phyloP scores from a whole-genome alignment of 768 basidiomycete genomes.

The Naganishia vishniacii region DNA sequence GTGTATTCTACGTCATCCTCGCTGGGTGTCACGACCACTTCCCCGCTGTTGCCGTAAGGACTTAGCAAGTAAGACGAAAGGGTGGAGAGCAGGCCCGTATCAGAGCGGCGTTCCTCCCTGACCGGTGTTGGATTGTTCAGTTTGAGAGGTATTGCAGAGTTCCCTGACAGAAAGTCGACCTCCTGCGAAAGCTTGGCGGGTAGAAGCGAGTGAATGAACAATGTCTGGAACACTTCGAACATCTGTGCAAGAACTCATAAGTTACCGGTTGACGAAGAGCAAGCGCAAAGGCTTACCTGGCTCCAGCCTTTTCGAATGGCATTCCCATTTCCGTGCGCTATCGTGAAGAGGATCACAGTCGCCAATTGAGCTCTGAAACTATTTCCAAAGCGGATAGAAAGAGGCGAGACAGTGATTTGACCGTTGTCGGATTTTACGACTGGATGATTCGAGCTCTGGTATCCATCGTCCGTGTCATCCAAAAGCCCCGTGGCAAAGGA shows the following conservation, averaged over 20 bases:
- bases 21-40: conserved; percentile 78
- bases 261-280: neutral
- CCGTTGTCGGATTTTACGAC: conserved; percentile 85
- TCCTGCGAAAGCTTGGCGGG: conserved; percentile 88
- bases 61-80: conserved; percentile 95
- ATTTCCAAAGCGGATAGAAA: conserved; percentile 89
- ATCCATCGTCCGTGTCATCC: conserved; percentile 58
- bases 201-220: conserved; percentile 87
- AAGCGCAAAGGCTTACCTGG: conserved; percentile 53
- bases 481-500: conserved; percentile 85
- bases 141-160: conserved; percentile 82
- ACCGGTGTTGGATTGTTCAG: conserved; percentile 61
- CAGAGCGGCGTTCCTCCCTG: conserved; percentile 55
- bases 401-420: conserved; percentile 77
- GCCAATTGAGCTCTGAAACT: conserved; percentile 93
- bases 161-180: conserved; percentile 97
- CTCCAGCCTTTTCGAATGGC: conserved; percentile 92
- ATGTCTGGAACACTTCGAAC: conserved; percentile 95
- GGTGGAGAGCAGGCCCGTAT: conserved; percentile 88
- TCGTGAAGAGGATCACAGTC: conserved; percentile 93
- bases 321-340: conserved; percentile 91
- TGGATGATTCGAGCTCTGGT: conserved; percentile 67
- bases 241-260: conserved; percentile 55
- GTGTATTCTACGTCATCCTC: conserved; percentile 88
- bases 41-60: conserved; percentile 71